Evolutionary conservation across 139 green algal species (phyloP).

Genomic region (Tetradesmus obliquus): DNA sequence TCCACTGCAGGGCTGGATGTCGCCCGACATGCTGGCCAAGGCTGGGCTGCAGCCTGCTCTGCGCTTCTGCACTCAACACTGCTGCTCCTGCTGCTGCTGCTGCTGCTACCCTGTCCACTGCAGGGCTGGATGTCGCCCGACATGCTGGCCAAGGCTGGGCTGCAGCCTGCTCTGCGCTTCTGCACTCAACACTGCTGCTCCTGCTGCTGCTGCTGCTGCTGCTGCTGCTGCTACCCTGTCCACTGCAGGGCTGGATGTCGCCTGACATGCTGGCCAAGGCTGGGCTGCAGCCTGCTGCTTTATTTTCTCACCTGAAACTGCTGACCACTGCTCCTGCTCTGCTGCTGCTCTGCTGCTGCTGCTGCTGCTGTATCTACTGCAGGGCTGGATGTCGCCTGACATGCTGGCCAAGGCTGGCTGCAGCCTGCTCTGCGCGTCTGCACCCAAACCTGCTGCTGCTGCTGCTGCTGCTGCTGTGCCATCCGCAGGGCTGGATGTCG

Average conservation of each 20-base stretch:
- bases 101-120: not conserved
- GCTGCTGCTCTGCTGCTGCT: not conserved
- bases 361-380: not conserved
- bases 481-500: slow-evolving; percentile 42
- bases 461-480: not conserved
- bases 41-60: not conserved
- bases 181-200: too few species aligned
- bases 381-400: slow-evolving; percentile 44
- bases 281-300: slow-evolving; percentile 26
- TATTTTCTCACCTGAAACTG: not conserved
- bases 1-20: slow-evolving; percentile 30
- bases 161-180: too few species aligned
- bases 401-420: slow-evolving; percentile 33
- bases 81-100: not conserved
- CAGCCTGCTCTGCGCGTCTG: too few species aligned
- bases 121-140: slow-evolving; percentile 46
- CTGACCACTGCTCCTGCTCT: too few species aligned
- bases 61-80: not conserved
- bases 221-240: not conserved
- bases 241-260: slow-evolving; percentile 31
- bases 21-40: slow-evolving; percentile 35
- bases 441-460: not conserved
- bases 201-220: too few species aligned
- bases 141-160: slow-evolving; percentile 36
- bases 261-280: slow-evolving; percentile 35